Evolutionary conservation across 139 green algal species (phyloP).

Genomic region (Pleodorina starrii): DNA sequence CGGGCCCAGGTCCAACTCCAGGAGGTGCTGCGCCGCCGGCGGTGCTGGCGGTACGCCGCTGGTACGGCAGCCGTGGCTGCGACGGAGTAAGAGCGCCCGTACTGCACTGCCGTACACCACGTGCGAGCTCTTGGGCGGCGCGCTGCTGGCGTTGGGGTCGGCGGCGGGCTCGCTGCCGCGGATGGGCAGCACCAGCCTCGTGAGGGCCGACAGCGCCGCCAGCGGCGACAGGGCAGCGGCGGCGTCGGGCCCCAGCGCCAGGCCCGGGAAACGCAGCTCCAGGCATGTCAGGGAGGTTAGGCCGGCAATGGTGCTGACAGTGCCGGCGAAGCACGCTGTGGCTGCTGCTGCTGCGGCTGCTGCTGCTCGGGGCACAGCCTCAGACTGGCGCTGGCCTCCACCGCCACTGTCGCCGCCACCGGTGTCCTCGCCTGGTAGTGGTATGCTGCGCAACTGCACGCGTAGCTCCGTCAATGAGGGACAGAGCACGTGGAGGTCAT

Average conservation of each 20-base stretch:
- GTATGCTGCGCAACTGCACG: not conserved
- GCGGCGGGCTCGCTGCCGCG: not conserved
- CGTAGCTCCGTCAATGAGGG: not conserved
- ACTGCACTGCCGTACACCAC: not conserved
- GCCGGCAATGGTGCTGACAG: not conserved
- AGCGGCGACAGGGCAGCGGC: not conserved
- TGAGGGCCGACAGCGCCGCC: not conserved
- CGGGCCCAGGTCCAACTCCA: slow-evolving; percentile 12
- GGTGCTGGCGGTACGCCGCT: not conserved
- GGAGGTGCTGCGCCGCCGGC: not conserved
- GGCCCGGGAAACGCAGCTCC: not conserved
- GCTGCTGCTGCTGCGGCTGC: not conserved
- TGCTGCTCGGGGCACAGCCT: too few relatives aligned
- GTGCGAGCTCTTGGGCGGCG: not conserved
- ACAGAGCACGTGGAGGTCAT: not conserved
- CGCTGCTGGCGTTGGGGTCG: not conserved
- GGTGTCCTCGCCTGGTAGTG: too few relatives aligned
- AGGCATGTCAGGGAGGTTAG: not conserved
- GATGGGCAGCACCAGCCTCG: not conserved
- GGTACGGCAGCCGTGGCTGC: too few relatives aligned
- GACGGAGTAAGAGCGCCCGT: not conserved
- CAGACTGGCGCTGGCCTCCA: too few relatives aligned
- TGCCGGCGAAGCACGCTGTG: too few relatives aligned
- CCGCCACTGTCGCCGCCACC: too few relatives aligned
- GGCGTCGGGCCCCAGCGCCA: not conserved